These are phyloP conservation scores for Fraxinus floribunda DNA, from an alignment of 305 asterid genomes.

Conservation along the genomic window DNA sequence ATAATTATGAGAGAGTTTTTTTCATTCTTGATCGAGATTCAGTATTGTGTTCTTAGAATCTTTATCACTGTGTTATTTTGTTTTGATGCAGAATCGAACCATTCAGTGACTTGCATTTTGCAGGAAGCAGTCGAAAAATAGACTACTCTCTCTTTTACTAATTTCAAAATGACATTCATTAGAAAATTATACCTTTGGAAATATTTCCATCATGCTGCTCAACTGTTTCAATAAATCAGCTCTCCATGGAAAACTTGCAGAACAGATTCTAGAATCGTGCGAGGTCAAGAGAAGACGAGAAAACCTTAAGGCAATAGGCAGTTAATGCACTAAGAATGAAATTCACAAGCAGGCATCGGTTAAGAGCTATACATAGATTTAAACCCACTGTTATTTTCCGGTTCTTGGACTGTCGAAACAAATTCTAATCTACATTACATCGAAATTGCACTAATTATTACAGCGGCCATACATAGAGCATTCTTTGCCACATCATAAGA, in stretches of 20 bases:
- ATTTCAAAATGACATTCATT: background rate
- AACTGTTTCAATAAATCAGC: background rate
- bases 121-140: too few relatives aligned
- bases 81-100: background rate
- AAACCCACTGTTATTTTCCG: constrained; percentile 1
- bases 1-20: background rate
- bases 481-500: background rate
- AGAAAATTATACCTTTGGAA: background rate
- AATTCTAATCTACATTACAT: constrained; percentile 28
- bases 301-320: background rate
- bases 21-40: background rate
- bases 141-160: background rate
- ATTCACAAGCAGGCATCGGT: too few relatives aligned
- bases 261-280: background rate
- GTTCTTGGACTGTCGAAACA: constrained; percentile 14
- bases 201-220: background rate
- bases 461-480: background rate
- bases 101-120: background rate
- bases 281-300: background rate
- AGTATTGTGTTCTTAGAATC: background rate
- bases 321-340: background rate
- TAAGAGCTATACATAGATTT: constrained; percentile 15
- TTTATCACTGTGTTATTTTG: background rate
- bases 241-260: background rate
- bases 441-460: constrained; percentile 4